Percentiles rank a stretch among this genome's conserved stretches.
These are phyloP conservation scores for Diplodia corticola DNA, from an alignment of 2,329 filamentous ascomycete species.

Conservation along the genomic window DNA sequence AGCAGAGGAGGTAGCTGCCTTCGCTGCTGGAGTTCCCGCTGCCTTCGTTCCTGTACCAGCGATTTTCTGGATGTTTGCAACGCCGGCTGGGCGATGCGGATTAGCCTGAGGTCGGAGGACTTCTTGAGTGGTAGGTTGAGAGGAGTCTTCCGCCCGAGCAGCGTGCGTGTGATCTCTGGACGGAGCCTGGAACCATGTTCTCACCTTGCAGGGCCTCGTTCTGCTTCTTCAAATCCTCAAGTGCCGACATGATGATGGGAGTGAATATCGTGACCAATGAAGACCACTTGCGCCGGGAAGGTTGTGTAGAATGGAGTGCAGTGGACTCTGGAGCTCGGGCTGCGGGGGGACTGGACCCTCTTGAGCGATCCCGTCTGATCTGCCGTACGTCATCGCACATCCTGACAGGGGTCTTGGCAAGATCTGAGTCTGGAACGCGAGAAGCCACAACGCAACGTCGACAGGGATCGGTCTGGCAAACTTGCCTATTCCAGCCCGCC, in stretches of 20 bases:
- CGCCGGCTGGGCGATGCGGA: conserved; percentile 30
- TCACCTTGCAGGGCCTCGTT: conserved; percentile 44
- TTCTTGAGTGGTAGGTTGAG: no score
- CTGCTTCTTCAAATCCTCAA: conserved; percentile 45
- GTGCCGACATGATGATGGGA: conserved; percentile 23
- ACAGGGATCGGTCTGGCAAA: not conserved
- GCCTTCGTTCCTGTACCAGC: conserved; percentile 27
- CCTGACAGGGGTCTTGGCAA: conserved; percentile 8
- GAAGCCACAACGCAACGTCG: conserved; percentile 1
- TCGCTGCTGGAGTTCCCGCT: conserved; percentile 25
- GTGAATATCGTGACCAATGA: not conserved
- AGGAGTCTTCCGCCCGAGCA: no score
- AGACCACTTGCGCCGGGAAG: not conserved
- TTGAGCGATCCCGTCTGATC: conserved; percentile 8
- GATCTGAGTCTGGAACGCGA: conserved; percentile 8
- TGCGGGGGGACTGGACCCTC: conserved; percentile 3
- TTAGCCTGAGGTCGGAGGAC: not conserved
- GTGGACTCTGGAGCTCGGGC: not conserved
- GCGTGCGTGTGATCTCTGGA: not conserved
- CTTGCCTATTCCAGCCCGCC: conserved; percentile 9
- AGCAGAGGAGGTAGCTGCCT: not conserved
- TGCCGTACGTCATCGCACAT: conserved; percentile 17
- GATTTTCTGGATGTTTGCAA: conserved; percentile 33
- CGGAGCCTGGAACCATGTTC: conserved; percentile 20
- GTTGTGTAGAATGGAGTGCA: not conserved